phyloP scores from a whole-genome alignment of 495 filamentous ascomycete genomes.

The Bryoglossum gracile region DNA sequence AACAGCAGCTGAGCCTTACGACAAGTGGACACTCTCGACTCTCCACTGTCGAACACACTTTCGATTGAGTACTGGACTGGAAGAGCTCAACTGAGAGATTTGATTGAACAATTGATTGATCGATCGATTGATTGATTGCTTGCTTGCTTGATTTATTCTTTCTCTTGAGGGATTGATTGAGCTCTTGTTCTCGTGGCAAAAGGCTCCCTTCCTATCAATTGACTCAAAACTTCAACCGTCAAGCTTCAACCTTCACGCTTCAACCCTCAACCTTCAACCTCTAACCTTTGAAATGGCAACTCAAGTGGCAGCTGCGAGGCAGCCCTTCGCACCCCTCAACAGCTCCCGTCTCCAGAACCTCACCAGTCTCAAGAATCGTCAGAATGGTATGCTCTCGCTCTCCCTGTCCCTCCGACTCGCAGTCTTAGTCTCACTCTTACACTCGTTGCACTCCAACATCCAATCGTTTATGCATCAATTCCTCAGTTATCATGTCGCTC shows the following conservation, averaged over 20 bases:
- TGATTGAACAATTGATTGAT: too few species aligned
- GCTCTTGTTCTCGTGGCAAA: neutral
- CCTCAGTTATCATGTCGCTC: too few species aligned
- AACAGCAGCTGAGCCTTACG: too few species aligned
- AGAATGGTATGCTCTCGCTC: slow-evolving; percentile 47
- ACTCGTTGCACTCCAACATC: slow-evolving; percentile 3
- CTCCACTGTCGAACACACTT: too few species aligned
- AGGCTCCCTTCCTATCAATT: too few species aligned
- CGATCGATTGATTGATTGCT: too few species aligned
- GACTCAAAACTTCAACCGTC: too few species aligned
- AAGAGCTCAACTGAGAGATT: neutral
- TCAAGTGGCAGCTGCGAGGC: slow-evolving; percentile 32
- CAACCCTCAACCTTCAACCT: too few species aligned
- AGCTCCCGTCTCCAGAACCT: slow-evolving; percentile 45
- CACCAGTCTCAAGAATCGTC: slow-evolving; percentile 53
- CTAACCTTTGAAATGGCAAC: slow-evolving; percentile 24
- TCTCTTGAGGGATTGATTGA: neutral
- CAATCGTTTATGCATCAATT: slow-evolving; percentile 9
- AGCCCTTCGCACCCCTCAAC: slow-evolving; percentile 51
- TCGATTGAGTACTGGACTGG: neutral
- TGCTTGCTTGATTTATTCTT: too few species aligned
- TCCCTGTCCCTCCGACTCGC: neutral
- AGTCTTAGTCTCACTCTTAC: neutral
- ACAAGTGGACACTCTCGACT: too few species aligned
- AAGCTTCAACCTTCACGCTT: too few species aligned